These are phyloP conservation scores for Veloboletus limbatus DNA, from an alignment of 1,284 basidiomycete species.

Conservation along the genomic window DNA sequence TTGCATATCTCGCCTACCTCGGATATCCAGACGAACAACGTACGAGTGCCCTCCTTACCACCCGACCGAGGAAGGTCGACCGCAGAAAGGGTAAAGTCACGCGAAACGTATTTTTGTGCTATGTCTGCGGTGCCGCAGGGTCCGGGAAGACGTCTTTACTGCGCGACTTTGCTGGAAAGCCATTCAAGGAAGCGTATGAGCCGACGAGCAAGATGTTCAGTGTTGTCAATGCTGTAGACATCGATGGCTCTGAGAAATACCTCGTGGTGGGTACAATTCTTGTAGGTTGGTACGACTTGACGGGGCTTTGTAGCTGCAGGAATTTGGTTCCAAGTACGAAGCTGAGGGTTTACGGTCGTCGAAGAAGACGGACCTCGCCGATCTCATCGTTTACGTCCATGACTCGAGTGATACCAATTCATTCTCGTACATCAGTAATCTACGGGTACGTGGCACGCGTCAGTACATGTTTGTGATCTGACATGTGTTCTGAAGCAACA, in stretches of 20 bases:
- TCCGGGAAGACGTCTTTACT: conserved; percentile 92
- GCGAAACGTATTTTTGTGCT: conserved; percentile 88
- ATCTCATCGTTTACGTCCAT: conserved; percentile 94
- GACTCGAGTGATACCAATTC: conserved; percentile 99
- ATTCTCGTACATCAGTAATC: conserved; percentile 96
- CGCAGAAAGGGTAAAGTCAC: conserved; percentile 84
- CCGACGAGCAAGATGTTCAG: conserved; percentile 88
- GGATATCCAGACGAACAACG: conserved; percentile 77
- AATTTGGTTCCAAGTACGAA: conserved; percentile 96
- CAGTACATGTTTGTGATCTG: conserved; percentile 8
- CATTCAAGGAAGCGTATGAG: conserved; percentile 69
- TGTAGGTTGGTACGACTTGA: background rate
- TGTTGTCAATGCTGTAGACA: conserved; percentile 95
- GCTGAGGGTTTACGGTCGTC: conserved; percentile 85
- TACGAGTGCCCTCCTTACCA: conserved; percentile 79
- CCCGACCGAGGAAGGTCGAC: conserved; percentile 81
- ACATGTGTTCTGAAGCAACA: conserved; percentile 69
- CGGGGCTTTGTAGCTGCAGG: conserved; percentile 69
- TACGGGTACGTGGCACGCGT: conserved; percentile 60
- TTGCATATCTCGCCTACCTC: conserved; percentile 95
- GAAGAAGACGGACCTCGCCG: conserved; percentile 89
- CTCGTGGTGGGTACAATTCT: conserved; percentile 68
- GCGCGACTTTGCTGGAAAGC: conserved; percentile 83
- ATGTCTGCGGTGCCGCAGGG: conserved; percentile 93
- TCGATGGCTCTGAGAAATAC: conserved; percentile 94